These are phyloP conservation scores for Mycena vulgaris DNA, from an alignment of 768 basidiomycete genomes.

Conservation along the genomic window DNA sequence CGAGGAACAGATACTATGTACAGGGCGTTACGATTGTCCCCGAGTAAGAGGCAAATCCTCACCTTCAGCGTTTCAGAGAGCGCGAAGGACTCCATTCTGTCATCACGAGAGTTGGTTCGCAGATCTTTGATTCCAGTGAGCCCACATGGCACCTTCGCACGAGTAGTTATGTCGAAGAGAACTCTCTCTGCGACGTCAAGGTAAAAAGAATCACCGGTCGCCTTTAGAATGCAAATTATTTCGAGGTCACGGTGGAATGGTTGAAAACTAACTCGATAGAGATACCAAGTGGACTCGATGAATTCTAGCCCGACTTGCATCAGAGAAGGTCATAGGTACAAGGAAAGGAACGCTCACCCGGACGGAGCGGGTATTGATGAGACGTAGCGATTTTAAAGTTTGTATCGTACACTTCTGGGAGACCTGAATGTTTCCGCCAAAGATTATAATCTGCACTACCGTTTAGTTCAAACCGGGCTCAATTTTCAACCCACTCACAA, in stretches of 20 bases:
- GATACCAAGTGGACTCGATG: conserved; percentile 96
- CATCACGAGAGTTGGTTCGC: conserved; percentile 82
- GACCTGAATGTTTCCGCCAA: conserved; percentile 88
- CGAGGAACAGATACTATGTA: conserved; percentile 88
- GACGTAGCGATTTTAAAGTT: conserved; percentile 77
- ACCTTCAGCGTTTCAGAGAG: conserved; percentile 95
- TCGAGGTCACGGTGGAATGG: conserved; percentile 6
- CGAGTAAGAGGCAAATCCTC: conserved; percentile 16
- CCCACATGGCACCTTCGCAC: conserved; percentile 90
- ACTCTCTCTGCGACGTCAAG: conserved; percentile 92
- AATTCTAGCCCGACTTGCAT: conserved; percentile 71
- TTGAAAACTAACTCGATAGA: conserved; percentile 78
- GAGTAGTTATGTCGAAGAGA: conserved; percentile 78
- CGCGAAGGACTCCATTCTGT: conserved; percentile 98
- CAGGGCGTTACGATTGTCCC: background rate
- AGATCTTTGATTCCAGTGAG: conserved; percentile 88
- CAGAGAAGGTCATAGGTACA: background rate
- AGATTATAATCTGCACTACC: conserved; percentile 88
- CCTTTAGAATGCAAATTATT: conserved; percentile 61
- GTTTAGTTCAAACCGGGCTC: background rate
- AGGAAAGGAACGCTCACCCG: conserved; percentile 59
- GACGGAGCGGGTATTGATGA: conserved; percentile 85
- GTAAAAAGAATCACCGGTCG: conserved; percentile 93
- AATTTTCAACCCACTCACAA: conserved; percentile 64
- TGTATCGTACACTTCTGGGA: conserved; percentile 95